Base-by-base conservation (phyloP, 805 yeast genomes). In the Wickerhamiella galacta region DNA sequence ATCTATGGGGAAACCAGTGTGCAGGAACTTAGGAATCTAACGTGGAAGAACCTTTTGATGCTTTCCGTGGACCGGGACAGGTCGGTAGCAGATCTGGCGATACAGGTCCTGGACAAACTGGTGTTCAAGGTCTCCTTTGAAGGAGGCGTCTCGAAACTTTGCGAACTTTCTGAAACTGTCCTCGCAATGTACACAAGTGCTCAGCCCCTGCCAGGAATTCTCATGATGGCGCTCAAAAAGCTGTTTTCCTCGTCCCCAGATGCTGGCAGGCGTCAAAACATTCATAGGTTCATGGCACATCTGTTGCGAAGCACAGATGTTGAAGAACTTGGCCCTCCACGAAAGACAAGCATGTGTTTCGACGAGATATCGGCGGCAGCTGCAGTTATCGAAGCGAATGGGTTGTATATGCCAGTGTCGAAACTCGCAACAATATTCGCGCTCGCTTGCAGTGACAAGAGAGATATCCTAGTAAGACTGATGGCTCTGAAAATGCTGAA, bases 321-420 rank as follows among this genome's bases (percentile, higher is more conserved):
- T 4, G n/a, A n/a, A n/a, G n/a, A n/a, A n/a, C n/a, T n/a, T n/a
- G n/a, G n/a, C n/a, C n/a, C n/a, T n/a, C n/a, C n/a, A n/a, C n/a
- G n/a, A n/a, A n/a, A 24, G 4, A 18, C 14, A 4, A 14, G 2
- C 4, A 30, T 30, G 6, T 16, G 30, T 14, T 34, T 20, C 19
- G 20, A 18, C 6, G 28, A 29, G 20, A 23, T 37, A 8, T 17
- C 24, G 4, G 33, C 35, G 3, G 37, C 40, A 6, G 24, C 35
- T 1, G 30, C 29, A 2, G 18, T 37, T 15, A 23, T 37, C 11
- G 31, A 30, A 7, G 37, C 40, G 4, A 37, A 37, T 26, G 40
- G 37, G 3, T 26, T 34, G 5, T 37, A 25, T 20, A 18, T 30
- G 20, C 40, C 40, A 3, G 28, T 35, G 3, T 21, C 28, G 19